phyloP scores from a whole-genome alignment of 805 yeast genomes.

The Saturnispora saitoi region DNA sequence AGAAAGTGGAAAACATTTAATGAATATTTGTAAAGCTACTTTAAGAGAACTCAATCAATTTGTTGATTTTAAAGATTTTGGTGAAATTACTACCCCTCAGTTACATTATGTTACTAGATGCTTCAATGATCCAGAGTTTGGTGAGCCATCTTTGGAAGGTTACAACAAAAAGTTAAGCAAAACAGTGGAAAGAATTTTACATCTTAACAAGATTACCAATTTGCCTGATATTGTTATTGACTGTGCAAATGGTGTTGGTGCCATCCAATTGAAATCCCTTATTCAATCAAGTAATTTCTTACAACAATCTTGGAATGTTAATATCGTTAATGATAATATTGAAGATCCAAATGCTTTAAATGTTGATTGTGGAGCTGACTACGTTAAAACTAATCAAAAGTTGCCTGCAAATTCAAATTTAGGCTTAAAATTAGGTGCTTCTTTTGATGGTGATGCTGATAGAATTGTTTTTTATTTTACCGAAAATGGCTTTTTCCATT shows the following conservation, averaged over 20 bases:
- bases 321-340: conserved; percentile 46
- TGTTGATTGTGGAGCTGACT: conserved; percentile 88
- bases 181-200: conserved; percentile 41
- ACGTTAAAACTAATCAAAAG: conserved; percentile 79
- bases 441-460: conserved; percentile 97
- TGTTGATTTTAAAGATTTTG: conserved; percentile 44
- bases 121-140: conserved; percentile 56
- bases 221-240: conserved; percentile 52
- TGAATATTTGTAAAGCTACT: conserved; percentile 54
- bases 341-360: conserved; percentile 53
- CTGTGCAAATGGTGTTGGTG: conserved; percentile 97
- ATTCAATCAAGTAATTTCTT: conserved; percentile 28
- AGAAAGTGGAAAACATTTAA: conserved; percentile 65
- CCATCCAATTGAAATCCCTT: conserved; percentile 45
- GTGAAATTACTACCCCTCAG: conserved; percentile 86
- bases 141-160: conserved; percentile 54
- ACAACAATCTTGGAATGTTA: conserved; percentile 29
- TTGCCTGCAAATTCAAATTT: conserved; percentile 47
- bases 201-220: conserved; percentile 18
- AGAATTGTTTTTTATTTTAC: conserved; percentile 70
- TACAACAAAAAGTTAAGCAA: conserved; percentile 57
- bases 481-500: conserved; percentile 32
- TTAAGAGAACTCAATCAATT: conserved; percentile 24
- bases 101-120: conserved; percentile 78
- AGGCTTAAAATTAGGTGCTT: conserved; percentile 49